Conservation (phyloP, 2,329 filamentous ascomycete species). For the Boeremia lycopersici region DNA sequence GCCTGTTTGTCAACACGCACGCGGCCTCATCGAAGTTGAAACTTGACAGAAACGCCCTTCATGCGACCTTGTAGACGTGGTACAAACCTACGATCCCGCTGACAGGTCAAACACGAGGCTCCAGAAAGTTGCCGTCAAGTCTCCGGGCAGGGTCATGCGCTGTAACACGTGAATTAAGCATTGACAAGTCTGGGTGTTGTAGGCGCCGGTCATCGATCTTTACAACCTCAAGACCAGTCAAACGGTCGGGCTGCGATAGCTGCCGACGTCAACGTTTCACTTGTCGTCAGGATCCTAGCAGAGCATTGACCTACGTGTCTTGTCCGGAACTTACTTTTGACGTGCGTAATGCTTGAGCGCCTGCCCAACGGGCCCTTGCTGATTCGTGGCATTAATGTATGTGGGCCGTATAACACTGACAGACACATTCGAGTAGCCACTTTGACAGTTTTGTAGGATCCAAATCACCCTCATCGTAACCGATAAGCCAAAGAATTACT, state of each 20-base stretch:
- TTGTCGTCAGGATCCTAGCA: slow-evolving; percentile 15
- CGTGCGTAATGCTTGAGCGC: slow-evolving; percentile 4
- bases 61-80: slow-evolving; percentile 1
- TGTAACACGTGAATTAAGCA: slow-evolving; percentile 5
- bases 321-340: slow-evolving; percentile 24
- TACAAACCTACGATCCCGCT: neutral
- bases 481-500: no score
- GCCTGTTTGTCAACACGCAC: slow-evolving; percentile 19
- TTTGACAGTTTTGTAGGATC: no score
- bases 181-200: neutral
- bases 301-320: slow-evolving; percentile 25
- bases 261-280: slow-evolving; percentile 34
- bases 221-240: neutral
- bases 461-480: no score
- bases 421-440: neutral
- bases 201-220: neutral
- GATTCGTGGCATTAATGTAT: neutral
- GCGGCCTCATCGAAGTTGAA: slow-evolving; percentile 26
- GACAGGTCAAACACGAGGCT: slow-evolving; percentile 1
- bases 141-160: neutral
- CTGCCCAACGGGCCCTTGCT: neutral
- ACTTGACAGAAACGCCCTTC: slow-evolving; percentile 24
- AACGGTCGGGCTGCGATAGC: neutral
- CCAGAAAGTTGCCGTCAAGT: neutral
- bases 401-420: neutral